A percentile compares a stretch with the other conserved stretches of the same genome.
Evolutionary conservation across 352 stramenopile genomes (phyloP).

Genomic region (Thraustochytrium sp.): DNA sequence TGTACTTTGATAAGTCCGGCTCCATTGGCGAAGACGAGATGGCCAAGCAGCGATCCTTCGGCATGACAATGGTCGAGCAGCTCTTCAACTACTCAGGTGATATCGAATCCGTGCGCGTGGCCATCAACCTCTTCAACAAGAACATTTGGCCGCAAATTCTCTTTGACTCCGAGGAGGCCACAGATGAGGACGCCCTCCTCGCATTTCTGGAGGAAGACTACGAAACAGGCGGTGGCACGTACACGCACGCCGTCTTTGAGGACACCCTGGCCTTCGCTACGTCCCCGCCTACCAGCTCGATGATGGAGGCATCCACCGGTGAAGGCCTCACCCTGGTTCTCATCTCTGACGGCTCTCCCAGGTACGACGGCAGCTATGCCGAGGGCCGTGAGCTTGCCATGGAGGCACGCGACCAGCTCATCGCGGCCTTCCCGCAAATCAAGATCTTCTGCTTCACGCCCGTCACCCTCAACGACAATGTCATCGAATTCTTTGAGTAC

Average conservation of each 20-base stretch:
- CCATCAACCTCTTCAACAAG: neutral
- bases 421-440: neutral
- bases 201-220: neutral
- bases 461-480: neutral
- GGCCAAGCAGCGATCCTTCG: neutral
- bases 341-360: neutral
- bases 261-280: neutral
- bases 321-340: neutral
- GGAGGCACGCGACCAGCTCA: neutral
- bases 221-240: neutral
- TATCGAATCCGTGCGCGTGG: neutral
- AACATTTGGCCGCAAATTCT: neutral
- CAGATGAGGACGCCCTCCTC: neutral
- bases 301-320: neutral
- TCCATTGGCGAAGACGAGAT: neutral
- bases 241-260: neutral
- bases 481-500: neutral
- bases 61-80: neutral
- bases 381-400: neutral
- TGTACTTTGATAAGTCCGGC: neutral
- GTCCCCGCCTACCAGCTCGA: neutral
- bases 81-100: neutral
- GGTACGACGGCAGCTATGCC: neutral
- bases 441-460: constrained; percentile 7
- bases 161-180: neutral